A percentile compares a stretch with the other conserved stretches of the same genome.
Evolutionary conservation across 768 basidiomycete species (phyloP).

Genomic region (Termitomyces sp.): DNA sequence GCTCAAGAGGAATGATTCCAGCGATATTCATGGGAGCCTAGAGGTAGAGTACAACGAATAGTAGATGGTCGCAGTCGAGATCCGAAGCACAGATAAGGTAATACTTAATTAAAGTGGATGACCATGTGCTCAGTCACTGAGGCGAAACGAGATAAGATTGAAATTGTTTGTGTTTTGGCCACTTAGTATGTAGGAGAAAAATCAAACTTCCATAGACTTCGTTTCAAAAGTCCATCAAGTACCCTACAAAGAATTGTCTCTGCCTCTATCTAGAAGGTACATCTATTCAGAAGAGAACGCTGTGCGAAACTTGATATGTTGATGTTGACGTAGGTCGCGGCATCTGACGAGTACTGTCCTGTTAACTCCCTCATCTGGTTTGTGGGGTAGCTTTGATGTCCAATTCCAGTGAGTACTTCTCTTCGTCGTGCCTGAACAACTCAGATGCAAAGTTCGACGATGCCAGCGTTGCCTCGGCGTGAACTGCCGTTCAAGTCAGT

Average conservation of each 20-base stretch:
- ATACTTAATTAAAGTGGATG: neutral
- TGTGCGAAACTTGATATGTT: slow-evolving; percentile 5
- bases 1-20: slow-evolving; percentile 20
- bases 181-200: no score
- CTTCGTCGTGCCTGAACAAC: slow-evolving; percentile 29
- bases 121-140: neutral
- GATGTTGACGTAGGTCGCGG: neutral
- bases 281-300: slow-evolving; percentile 7
- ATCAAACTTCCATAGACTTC: neutral
- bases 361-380: neutral
- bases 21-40: slow-evolving; percentile 23
- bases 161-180: neutral
- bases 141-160: neutral
- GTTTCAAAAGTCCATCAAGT: neutral
- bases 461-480: slow-evolving; percentile 32
- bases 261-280: neutral
- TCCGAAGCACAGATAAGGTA: slow-evolving; percentile 2
- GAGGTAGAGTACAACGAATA: neutral
- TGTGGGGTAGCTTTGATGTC: slow-evolving; percentile 4
- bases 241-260: neutral
- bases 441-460: slow-evolving; percentile 32
- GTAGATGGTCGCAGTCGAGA: neutral
- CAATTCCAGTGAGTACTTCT: slow-evolving; percentile 8
- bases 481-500: slow-evolving; percentile 22
- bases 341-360: neutral